Evolutionary conservation across 2,329 filamentous ascomycete genomes (phyloP), one percentile per base, ranked within the genome.

Genomic region (Teratosphaeria viscida): DNA sequence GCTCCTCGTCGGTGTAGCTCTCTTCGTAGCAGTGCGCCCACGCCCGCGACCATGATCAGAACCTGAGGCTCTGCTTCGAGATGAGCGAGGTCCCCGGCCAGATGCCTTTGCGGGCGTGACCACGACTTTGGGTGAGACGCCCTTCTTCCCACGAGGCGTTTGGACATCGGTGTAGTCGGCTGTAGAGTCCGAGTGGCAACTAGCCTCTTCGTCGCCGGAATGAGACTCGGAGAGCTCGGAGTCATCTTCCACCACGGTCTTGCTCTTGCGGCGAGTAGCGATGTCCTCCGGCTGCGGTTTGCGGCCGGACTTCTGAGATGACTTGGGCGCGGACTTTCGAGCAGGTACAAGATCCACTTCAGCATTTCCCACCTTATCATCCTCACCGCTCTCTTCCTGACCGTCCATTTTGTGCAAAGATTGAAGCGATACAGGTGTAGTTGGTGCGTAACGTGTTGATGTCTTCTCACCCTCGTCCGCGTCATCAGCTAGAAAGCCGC

Each of bases 401-500:
- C 57, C 56, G 29, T 43, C 54, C 2, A 57, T 54, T 29, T 63
- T 63, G 60, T 70, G 63, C 58, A 66, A 56, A 35, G 63, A 62
- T 43, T 70, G 65, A 14, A 69, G 60, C 12, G 65, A 70, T 56
- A 65, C 62, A 12, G 65, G 68, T 32, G 64, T 68, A 60, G 64
- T 61, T 0, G 61, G 63, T 12, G 61, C 59, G 14, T 63, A 59
- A 29, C 58, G 39, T n/a, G 64, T 58, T 7, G 53, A 27, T 19
- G 56, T 26, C 55, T 58, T 58, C 54, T 54, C 60, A 37, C 34
- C 57, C 32, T 63, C 60, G 14, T 72, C 67, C 2, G 71, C 70
- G 54, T 74, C 69, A 26, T 74, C 75, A n/a, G 72, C 68, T 27
- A 68, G 55, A 16, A 77, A 60, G 57, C 77, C 76, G 1, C 73